Conservation (phyloP, 106 monocot species). For the Dendrobium huoshanense region DNA sequence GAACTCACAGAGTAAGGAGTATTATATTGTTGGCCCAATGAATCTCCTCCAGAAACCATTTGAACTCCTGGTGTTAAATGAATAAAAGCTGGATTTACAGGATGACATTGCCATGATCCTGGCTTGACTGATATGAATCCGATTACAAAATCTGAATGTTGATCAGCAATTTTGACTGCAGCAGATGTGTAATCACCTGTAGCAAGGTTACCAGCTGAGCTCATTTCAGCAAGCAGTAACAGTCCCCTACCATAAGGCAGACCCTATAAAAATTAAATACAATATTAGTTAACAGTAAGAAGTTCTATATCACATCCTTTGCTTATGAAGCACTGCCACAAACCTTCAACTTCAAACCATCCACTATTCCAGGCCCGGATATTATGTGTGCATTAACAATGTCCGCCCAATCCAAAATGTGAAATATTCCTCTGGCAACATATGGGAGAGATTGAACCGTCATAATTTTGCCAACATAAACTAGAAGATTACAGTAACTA, state of each 20-base stretch:
- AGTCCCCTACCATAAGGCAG: constrained; percentile 69
- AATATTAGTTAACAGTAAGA: neutral
- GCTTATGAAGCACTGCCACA: neutral
- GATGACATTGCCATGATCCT: constrained; percentile 66
- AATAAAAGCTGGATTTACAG: constrained; percentile 64
- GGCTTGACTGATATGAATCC: constrained; percentile 99
- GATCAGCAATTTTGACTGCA: constrained; percentile 91
- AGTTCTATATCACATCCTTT: neutral
- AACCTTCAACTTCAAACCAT: constrained; percentile 95
- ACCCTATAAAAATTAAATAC: constrained; percentile 37
- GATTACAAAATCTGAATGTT: constrained; percentile 96
- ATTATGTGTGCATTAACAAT: constrained; percentile 96
- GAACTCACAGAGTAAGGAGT: constrained; percentile 90
- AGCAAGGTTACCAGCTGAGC: constrained; percentile 89
- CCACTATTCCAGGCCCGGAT: constrained; percentile 95
- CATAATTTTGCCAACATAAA: neutral
- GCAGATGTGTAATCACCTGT: constrained; percentile 90
- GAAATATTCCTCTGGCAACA: constrained; percentile 73
- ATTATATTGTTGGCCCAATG: constrained; percentile 95
- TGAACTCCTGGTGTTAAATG: constrained; percentile 98
- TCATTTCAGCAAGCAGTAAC: constrained; percentile 95
- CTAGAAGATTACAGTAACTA: neutral
- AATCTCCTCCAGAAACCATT: constrained; percentile 87
- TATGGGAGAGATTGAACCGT: neutral
- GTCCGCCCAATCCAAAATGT: constrained; percentile 97